Percentiles rank a stretch among this genome's conserved stretches.
Conservation (phyloP, 139 green algal genomes). For the Coccomyxa sp. region DNA sequence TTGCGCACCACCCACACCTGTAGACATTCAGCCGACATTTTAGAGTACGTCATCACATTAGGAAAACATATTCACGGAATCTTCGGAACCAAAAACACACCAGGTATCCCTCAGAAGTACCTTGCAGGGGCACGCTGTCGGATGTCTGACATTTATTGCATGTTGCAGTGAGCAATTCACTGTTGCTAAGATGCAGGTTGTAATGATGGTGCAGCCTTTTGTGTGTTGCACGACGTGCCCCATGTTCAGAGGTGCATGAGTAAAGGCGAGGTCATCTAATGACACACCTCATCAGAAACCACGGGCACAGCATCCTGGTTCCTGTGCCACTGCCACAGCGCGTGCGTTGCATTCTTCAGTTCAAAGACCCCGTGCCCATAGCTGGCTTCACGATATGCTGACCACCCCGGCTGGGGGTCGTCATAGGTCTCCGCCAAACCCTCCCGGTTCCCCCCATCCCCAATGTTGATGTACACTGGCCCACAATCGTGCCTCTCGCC, state of each 20-base stretch:
- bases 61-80: background rate
- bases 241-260: background rate
- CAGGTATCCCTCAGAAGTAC: background rate
- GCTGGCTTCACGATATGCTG: constrained; percentile 51
- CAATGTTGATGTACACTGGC: constrained; percentile 59
- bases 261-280: background rate
- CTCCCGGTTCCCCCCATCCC: constrained; percentile 77
- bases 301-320: constrained; percentile 46
- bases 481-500: constrained; percentile 38
- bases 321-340: constrained; percentile 57
- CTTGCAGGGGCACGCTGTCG: background rate
- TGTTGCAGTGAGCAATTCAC: background rate
- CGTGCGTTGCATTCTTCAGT: constrained; percentile 58
- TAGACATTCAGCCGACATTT: background rate
- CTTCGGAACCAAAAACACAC: background rate
- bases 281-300: constrained; percentile 12
- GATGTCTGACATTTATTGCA: background rate
- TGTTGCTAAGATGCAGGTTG: background rate
- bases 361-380: constrained; percentile 64
- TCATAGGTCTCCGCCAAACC: constrained; percentile 35
- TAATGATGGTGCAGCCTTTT: background rate
- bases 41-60: background rate
- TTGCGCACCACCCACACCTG: background rate
- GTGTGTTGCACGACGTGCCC: background rate
- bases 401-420: constrained; percentile 48